Evolutionary conservation across 2,329 filamentous ascomycete species (phyloP), one percentile per base, ranked within the genome.

Genomic region (Stagonosporopsis cucurbitacearum): DNA sequence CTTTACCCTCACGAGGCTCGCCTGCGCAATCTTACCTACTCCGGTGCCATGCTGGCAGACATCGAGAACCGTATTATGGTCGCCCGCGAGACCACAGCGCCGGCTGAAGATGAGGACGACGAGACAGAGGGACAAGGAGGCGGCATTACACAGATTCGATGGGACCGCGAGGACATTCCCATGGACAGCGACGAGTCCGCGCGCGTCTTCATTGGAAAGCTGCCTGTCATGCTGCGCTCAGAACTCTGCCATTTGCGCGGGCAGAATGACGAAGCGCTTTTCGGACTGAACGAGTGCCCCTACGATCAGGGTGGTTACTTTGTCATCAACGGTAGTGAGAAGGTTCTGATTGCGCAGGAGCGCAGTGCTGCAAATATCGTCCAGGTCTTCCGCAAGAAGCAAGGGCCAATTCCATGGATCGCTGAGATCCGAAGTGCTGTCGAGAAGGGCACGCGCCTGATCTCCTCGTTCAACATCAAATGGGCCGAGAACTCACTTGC

Each of bases 231-330:
- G 95, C 84, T 99, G 68, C 96, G 97, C 80, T 97, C 93, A 26
- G 91, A 94, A 77, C 95, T 96, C 67, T 99, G 95, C 77, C 91
- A 96, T 63, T 79, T 99, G 65, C 90, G 90, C 65, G 88, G 89
- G 64, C 86, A 96, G 72, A 86, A 86, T 44, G 94, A 98, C 63
- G 88, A 95, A 49, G 89, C 91, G 45, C 83, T 99, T 1, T 98
- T 96, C 74, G 84, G 90, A 42, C 88, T 96, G 76, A 96, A 96
- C 72, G 95, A 99, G 78, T 99, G 95, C 66, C 95, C 95, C 0
- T 99, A 97, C 76, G 95, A 99, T 71, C 95, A 97, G 72, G 95
- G 95, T 65, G 95, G 95, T 64, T 99, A 99, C 78, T 99, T 99
- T 73, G 92, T 99, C 69, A 99, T 99, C 83, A 99, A 99, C 79